Evolutionary conservation across 208 protist species (phyloP).

Genomic region (Tritrichomonas foetus): DNA sequence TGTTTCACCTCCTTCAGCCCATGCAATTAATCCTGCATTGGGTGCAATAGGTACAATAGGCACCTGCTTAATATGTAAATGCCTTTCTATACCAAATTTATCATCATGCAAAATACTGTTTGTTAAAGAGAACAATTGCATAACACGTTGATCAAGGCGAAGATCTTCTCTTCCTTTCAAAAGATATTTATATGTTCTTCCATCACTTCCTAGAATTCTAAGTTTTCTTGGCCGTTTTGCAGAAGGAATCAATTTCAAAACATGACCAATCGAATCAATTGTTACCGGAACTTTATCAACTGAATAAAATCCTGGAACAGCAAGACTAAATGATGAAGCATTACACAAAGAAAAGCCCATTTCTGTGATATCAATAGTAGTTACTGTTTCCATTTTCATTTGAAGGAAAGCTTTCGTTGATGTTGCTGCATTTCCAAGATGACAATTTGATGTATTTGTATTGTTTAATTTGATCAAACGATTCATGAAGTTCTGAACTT

Average conservation of each 20-base stretch:
- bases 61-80: neutral
- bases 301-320: neutral
- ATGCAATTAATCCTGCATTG: neutral
- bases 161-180: slow-evolving; percentile 42
- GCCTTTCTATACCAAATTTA: neutral
- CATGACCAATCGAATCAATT: neutral
- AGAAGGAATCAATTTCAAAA: slow-evolving; percentile 7
- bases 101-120: neutral
- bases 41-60: neutral
- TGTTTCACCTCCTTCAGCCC: slow-evolving; percentile 22
- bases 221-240: neutral
- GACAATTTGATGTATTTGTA: neutral
- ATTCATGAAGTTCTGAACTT: too few species aligned
- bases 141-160: slow-evolving; percentile 22
- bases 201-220: neutral
- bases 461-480: neutral
- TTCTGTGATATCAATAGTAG: neutral
- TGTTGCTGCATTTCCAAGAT: neutral
- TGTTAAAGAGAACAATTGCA: slow-evolving; percentile 29
- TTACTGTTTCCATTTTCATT: neutral
- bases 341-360: neutral
- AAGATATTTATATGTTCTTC: neutral
- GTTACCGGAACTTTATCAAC: neutral
- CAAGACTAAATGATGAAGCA: neutral
- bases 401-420: neutral